These are phyloP conservation scores for Colletotrichum sojae DNA, from an alignment of 2,329 filamentous ascomycete genomes.

Conservation along the genomic window DNA sequence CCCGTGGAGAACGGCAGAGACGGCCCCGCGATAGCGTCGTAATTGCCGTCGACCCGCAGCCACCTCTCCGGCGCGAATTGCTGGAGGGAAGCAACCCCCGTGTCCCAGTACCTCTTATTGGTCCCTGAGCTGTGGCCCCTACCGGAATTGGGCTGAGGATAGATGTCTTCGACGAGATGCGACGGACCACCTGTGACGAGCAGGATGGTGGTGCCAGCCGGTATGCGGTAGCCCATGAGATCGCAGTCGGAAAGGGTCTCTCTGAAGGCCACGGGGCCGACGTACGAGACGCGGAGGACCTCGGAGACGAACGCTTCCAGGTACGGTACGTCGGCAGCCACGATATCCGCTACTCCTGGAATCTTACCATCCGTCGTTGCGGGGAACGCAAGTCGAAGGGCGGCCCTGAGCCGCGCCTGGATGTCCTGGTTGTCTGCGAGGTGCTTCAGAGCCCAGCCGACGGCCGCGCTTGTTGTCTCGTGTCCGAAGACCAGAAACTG, in stretches of 20 bases:
- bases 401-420: background rate
- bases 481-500: background rate
- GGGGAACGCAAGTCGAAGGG: background rate
- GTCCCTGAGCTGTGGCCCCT: background rate
- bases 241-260: background rate
- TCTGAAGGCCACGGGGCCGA: background rate
- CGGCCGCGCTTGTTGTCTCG: background rate
- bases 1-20: conserved; percentile 2
- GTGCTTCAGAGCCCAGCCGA: conserved; percentile 1
- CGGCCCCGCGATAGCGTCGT: background rate
- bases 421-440: conserved; percentile 1
- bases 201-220: background rate
- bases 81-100: background rate
- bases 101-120: background rate
- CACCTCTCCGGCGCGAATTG: background rate
- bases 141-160: background rate
- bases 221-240: background rate
- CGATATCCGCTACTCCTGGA: background rate
- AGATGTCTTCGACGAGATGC: background rate
- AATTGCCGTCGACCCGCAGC: background rate
- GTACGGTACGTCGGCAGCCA: background rate
- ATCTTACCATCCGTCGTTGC: background rate
- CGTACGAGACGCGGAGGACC: background rate
- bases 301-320: background rate
- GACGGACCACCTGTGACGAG: background rate